These are phyloP conservation scores for Eremothecium gossypii DNA, from an alignment of 1,139 yeast genomes.

Conservation along the genomic window DNA sequence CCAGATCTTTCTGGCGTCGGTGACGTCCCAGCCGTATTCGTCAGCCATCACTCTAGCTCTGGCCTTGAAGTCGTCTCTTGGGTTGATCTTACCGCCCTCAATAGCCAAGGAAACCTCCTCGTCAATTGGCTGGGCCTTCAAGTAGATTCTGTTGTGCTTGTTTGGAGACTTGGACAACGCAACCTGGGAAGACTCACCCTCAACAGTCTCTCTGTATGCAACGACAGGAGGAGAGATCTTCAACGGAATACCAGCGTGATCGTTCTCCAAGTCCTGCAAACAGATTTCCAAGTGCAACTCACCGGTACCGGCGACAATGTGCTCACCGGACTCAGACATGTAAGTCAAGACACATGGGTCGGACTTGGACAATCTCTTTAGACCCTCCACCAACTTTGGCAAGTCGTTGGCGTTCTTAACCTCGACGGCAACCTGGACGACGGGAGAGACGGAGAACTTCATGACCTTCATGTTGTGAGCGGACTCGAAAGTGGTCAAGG, in stretches of 20 bases:
- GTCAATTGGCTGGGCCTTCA: slow-evolving; percentile 91
- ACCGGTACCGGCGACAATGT: slow-evolving; percentile 99
- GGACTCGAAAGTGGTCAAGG: slow-evolving; percentile 91
- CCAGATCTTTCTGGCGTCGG: slow-evolving; percentile 99
- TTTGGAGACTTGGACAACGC: slow-evolving; percentile 99
- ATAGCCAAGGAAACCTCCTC: slow-evolving; percentile 92
- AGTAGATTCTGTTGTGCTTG: slow-evolving; percentile 99
- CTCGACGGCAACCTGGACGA: slow-evolving; percentile 98
- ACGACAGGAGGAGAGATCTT: slow-evolving; percentile 97
- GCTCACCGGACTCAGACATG: slow-evolving; percentile 96
- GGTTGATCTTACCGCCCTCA: slow-evolving; percentile 83
- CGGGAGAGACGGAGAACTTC: slow-evolving; percentile 99
- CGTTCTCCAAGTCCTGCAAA: slow-evolving; percentile 91
- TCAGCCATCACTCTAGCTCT: slow-evolving; percentile 99
- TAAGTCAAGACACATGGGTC: slow-evolving; percentile 94
- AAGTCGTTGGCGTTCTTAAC: slow-evolving; percentile 99
- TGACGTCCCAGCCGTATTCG: slow-evolving; percentile 98
- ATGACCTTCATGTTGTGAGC: slow-evolving; percentile 99
- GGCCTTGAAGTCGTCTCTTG: slow-evolving; percentile 97
- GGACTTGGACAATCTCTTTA: slow-evolving; percentile 98
- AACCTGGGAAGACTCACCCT: slow-evolving; percentile 83
- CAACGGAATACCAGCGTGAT: slow-evolving; percentile 99
- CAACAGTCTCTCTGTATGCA: slow-evolving; percentile 98
- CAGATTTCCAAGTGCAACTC: slow-evolving; percentile 99
- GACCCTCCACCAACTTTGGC: slow-evolving; percentile 99